phyloP scores from a whole-genome alignment of 176 grass and related monocot species.

The Cocos nucifera region DNA sequence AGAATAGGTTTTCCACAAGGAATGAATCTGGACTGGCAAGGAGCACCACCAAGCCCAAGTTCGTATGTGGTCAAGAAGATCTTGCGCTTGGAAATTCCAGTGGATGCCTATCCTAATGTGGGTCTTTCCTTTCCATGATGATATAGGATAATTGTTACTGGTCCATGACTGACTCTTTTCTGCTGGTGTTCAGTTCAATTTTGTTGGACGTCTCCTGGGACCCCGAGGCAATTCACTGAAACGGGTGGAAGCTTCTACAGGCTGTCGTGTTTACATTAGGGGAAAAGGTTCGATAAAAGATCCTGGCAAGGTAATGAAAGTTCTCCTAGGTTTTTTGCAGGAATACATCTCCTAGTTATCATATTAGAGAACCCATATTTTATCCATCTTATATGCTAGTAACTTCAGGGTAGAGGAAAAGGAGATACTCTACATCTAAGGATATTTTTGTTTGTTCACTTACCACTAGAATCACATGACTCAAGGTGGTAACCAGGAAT shows the following conservation, averaged over 20 bases:
- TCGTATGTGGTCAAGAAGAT: slow-evolving; percentile 90
- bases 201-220: slow-evolving; percentile 94
- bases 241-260: slow-evolving; percentile 87
- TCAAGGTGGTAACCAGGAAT: too few species aligned
- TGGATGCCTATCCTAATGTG: slow-evolving; percentile 73
- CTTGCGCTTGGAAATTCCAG: slow-evolving; percentile 80
- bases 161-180: not conserved
- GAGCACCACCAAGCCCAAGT: slow-evolving; percentile 52
- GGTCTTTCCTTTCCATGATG: slow-evolving; percentile 5
- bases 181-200: slow-evolving; percentile 69
- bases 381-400: too few species aligned
- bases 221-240: slow-evolving; percentile 95
- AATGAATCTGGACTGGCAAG: slow-evolving; percentile 64
- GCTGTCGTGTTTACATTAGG: slow-evolving; percentile 96
- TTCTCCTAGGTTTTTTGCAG: too few species aligned
- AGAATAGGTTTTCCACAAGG: slow-evolving; percentile 60
- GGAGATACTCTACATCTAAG: too few species aligned
- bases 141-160: too few species aligned
- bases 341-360: too few species aligned
- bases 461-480: too few species aligned
- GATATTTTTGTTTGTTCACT: too few species aligned
- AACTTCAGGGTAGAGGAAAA: too few species aligned
- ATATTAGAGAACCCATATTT: too few species aligned
- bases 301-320: slow-evolving; percentile 55
- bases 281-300: slow-evolving; percentile 98